phyloP scores from a whole-genome alignment of 2,329 filamentous ascomycete genomes.

The Phialophora expanda region DNA sequence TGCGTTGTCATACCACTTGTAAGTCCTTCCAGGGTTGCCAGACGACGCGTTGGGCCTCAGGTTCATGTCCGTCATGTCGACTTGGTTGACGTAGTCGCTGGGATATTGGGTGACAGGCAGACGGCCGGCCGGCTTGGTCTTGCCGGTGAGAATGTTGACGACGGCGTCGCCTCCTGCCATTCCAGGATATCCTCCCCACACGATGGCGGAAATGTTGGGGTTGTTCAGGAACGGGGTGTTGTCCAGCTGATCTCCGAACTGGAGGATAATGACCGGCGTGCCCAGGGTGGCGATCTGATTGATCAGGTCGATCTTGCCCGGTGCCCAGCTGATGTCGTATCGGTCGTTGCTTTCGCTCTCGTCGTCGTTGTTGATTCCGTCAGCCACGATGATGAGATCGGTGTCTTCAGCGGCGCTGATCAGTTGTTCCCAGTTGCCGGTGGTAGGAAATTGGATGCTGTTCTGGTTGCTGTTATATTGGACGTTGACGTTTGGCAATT shows the following conservation, averaged over 20 bases:
- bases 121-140: constrained; percentile 50
- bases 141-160: constrained; percentile 51
- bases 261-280: constrained; percentile 51
- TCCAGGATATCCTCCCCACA: constrained; percentile 55
- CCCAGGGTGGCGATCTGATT: constrained; percentile 44
- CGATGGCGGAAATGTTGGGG: constrained; percentile 48
- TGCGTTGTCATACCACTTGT: constrained; percentile 52
- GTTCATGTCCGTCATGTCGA: constrained; percentile 50
- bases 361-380: constrained; percentile 51
- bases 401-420: constrained; percentile 45
- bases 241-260: constrained; percentile 54
- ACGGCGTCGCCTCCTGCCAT: constrained; percentile 52
- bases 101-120: constrained; percentile 49
- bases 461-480: constrained; percentile 47
- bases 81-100: constrained; percentile 50
- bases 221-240: constrained; percentile 48
- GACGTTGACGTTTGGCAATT: constrained; percentile 53
- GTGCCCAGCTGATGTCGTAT: constrained; percentile 50
- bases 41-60: constrained; percentile 45
- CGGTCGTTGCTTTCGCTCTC: constrained; percentile 52
- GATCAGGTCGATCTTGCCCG: constrained; percentile 51
- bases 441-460: constrained; percentile 43
- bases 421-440: constrained; percentile 44
- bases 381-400: constrained; percentile 49
- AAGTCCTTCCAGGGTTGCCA: constrained; percentile 51